Percentiles rank a stretch among this genome's conserved stretches.
phyloP scores from a whole-genome alignment of 345 rosid species.

The Chamaenerion angustifolium region DNA sequence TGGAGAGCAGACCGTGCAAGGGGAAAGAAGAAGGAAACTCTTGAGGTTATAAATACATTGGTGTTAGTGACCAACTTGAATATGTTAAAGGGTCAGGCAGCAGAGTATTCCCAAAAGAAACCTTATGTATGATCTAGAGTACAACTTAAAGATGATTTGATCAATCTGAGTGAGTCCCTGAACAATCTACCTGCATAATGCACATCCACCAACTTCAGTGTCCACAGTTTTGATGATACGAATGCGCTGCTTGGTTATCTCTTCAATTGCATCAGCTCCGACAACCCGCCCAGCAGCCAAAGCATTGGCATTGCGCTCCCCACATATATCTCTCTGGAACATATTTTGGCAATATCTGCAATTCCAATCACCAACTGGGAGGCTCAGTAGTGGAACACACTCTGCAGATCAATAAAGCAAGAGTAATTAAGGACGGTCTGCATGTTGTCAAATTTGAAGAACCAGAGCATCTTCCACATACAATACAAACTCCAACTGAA shows the following conservation, averaged over 20 bases:
- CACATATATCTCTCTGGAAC: conserved; percentile 53
- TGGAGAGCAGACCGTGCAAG: too few species aligned
- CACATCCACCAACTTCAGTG: conserved; percentile 67
- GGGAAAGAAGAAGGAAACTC: too few species aligned
- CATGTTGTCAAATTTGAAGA: background rate
- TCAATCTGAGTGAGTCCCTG: too few species aligned
- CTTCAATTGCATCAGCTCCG: conserved; percentile 82
- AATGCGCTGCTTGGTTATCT: conserved; percentile 74
- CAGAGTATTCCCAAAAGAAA: too few species aligned
- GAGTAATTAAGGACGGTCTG: background rate
- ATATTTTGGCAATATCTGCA: conserved; percentile 59
- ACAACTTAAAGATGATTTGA: too few species aligned
- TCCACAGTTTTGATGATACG: conserved; percentile 59
- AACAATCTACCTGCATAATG: conserved; percentile 57
- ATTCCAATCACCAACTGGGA: conserved; percentile 68
- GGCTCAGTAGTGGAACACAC: conserved; percentile 36
- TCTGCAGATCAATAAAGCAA: conserved; percentile 20
- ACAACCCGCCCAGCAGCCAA: conserved; percentile 81
- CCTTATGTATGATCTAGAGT: too few species aligned
- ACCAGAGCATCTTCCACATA: background rate
- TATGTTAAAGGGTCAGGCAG: too few species aligned
- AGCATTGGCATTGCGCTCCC: conserved; percentile 62
- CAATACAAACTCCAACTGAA: too few species aligned
- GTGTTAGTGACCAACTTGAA: too few species aligned
- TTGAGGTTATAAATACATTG: too few species aligned